Percentiles rank a stretch among this genome's conserved stretches.
These are phyloP conservation scores for Aspergillus fumigatiaffinis DNA, from an alignment of 2,329 filamentous ascomycete genomes.

Conservation along the genomic window DNA sequence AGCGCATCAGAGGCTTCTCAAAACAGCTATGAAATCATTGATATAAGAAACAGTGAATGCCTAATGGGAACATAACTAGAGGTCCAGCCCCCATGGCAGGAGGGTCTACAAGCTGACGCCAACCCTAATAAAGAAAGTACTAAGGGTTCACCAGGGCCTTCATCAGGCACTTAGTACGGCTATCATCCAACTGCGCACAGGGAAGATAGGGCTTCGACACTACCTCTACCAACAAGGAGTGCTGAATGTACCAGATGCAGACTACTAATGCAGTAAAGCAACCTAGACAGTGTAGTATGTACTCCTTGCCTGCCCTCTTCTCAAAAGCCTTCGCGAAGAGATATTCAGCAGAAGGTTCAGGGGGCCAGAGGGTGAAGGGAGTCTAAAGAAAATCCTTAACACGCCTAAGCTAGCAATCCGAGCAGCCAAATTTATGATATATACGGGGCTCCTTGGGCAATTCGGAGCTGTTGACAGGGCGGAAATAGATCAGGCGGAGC, in stretches of 20 bases:
- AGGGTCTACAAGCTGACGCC: no score
- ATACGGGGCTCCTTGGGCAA: conserved; percentile 11
- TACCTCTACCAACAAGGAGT: conserved; percentile 5
- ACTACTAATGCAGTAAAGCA: conserved; percentile 5
- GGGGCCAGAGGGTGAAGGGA: conserved; percentile 2
- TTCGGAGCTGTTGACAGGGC: conserved; percentile 4
- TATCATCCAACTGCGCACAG: no score
- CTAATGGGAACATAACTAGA: no score
- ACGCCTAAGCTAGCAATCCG: conserved; percentile 4
- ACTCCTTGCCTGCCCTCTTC: conserved; percentile 2
- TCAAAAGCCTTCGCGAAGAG: conserved; percentile 5
- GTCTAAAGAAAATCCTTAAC: conserved; percentile 5
- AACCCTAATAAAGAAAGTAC: no score
- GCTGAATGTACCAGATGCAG: conserved; percentile 4
- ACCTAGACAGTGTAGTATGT: conserved; percentile 7
- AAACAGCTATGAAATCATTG: no score
- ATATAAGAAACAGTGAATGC: no score
- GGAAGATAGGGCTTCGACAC: no score
- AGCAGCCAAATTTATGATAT: conserved; percentile 11
- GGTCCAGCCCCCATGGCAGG: no score
- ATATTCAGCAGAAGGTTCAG: conserved; percentile 2
- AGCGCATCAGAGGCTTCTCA: no score
- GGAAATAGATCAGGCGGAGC: conserved; percentile 2
- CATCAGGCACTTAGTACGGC: no score
- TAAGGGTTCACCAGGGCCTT: no score